Evolutionary conservation across 257 asterid genomes (phyloP).

Genomic region (Nicotiana tabacum): DNA sequence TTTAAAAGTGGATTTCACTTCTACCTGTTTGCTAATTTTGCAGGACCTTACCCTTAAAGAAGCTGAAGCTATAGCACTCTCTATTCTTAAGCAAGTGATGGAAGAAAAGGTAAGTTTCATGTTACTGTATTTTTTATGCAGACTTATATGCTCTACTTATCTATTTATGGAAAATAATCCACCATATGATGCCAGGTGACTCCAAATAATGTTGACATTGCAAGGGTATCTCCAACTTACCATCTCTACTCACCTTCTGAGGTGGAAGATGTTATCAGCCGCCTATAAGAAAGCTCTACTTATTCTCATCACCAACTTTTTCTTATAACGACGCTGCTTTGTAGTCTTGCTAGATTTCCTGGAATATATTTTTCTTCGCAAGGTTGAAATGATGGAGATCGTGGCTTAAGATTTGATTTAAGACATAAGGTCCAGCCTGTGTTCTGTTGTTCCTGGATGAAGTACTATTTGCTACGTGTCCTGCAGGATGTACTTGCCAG

Average conservation of each 20-base stretch:
- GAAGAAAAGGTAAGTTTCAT: conserved; percentile 62
- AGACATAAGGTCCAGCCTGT: neutral
- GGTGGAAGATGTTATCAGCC: conserved; percentile 69
- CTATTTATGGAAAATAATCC: neutral
- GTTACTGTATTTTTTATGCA: neutral
- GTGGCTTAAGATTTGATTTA: neutral
- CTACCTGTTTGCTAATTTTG: neutral
- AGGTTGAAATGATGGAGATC: neutral
- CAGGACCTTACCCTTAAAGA: conserved; percentile 69
- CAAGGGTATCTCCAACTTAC: conserved; percentile 76
- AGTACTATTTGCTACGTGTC: neutral
- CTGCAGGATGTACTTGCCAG: neutral
- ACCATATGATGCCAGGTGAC: conserved; percentile 48
- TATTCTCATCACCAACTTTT: neutral
- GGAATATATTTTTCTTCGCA: neutral
- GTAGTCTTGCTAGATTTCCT: neutral
- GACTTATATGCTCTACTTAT: neutral
- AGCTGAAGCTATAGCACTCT: conserved; percentile 77
- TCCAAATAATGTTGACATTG: conserved; percentile 80
- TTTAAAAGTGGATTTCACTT: neutral
- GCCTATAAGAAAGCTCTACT: conserved; percentile 33
- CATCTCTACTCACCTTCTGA: conserved; percentile 78
- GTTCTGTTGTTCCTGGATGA: neutral
- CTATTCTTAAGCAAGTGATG: conserved; percentile 81
- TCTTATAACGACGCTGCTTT: neutral